Evolutionary conservation across 495 filamentous ascomycete genomes (phyloP).

Genomic region (Pyrenula aspistea): DNA sequence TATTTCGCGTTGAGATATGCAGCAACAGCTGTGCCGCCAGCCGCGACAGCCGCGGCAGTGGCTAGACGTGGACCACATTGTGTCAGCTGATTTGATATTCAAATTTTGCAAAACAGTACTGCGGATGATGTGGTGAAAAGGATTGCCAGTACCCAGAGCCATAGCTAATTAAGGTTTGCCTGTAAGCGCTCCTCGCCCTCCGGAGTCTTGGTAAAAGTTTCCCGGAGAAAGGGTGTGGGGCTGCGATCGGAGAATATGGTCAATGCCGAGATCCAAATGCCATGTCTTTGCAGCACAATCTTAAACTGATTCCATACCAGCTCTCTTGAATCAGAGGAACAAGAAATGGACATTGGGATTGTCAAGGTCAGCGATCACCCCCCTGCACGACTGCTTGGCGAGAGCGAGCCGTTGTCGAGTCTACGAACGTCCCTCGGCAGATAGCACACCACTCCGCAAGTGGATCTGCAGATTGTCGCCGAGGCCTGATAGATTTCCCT

Average conservation of each 20-base stretch:
- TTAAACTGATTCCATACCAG: no score
- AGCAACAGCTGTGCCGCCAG: constrained; percentile 31
- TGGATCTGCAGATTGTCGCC: not conserved
- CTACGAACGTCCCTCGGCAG: not conserved
- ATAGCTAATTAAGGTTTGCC: not conserved
- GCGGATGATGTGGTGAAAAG: no score
- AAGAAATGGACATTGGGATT: no score
- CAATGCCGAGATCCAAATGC: not conserved
- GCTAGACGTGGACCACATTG: not conserved
- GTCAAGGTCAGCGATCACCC: not conserved
- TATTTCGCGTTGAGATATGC: constrained; percentile 63
- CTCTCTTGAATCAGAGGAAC: no score
- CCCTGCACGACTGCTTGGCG: not conserved
- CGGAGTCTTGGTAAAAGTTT: not conserved
- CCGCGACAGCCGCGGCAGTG: constrained; percentile 28
- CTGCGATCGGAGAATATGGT: not conserved
- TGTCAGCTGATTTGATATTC: not conserved
- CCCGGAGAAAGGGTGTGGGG: not conserved
- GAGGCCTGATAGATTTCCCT: not conserved
- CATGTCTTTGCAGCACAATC: no score
- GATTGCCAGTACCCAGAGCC: not conserved
- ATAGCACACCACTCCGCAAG: not conserved
- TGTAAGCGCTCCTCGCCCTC: not conserved
- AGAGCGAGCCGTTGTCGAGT: not conserved
- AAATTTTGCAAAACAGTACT: not conserved